Percentiles rank a stretch among this genome's conserved stretches.
Evolutionary conservation across 2,329 filamentous ascomycete species (phyloP).

Genomic region (Cordyceps cateniannulata): DNA sequence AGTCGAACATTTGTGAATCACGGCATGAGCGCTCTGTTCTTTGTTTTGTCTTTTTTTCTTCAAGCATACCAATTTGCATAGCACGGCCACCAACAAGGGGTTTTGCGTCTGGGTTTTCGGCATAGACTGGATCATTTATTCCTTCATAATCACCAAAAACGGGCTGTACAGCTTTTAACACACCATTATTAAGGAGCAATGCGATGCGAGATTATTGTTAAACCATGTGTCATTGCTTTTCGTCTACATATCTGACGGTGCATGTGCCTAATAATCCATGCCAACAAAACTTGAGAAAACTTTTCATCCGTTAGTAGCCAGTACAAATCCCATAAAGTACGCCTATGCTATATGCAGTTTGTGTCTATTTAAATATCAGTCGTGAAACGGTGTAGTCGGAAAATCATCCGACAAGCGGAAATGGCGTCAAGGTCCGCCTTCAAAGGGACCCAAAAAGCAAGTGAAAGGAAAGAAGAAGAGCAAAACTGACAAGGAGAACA

Average conservation of each 20-base stretch:
- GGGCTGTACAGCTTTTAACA: neutral
- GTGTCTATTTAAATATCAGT: neutral
- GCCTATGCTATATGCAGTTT: neutral
- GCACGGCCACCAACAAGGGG: neutral
- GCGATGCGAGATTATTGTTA: too few relatives aligned
- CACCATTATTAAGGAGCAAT: neutral
- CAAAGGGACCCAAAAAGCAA: too few relatives aligned
- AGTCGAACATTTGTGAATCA: too few relatives aligned
- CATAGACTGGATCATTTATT: neutral
- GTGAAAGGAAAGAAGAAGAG: neutral
- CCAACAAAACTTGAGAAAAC: neutral
- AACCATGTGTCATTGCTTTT: neutral
- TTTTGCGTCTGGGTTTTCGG: neutral
- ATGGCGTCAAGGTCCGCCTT: too few relatives aligned
- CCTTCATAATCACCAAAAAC: neutral
- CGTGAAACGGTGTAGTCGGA: neutral
- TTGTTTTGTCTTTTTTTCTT: neutral
- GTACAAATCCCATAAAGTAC: neutral
- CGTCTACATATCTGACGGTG: neutral
- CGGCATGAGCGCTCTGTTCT: neutral
- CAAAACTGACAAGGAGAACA: too few relatives aligned
- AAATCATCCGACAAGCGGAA: neutral
- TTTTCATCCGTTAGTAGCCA: neutral
- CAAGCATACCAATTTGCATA: neutral
- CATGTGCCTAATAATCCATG: neutral